These are phyloP conservation scores for Phylloporus rhodoxanthus DNA, from an alignment of 768 basidiomycete genomes.

Conservation along the genomic window DNA sequence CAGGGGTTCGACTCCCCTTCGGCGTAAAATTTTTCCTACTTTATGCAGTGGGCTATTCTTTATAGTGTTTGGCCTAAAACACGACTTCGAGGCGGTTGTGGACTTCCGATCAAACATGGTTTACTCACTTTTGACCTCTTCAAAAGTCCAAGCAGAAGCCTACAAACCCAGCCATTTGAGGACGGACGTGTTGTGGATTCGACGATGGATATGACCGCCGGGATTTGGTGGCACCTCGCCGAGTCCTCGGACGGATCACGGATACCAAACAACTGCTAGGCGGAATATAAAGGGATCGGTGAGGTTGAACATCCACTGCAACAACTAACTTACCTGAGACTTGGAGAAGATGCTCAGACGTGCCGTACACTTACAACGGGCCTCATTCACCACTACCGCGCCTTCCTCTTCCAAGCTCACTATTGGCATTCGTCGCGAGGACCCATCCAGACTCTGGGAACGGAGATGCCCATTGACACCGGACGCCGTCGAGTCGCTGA, in stretches of 20 bases:
- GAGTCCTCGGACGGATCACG: conserved; percentile 7
- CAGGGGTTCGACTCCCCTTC: conserved; percentile 76
- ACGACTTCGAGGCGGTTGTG: no score
- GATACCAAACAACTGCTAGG: neutral
- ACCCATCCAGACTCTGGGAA: conserved; percentile 80
- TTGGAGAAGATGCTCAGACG: conserved; percentile 15
- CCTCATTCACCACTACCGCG: conserved; percentile 18
- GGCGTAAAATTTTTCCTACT: conserved; percentile 26
- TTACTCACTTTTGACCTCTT: neutral
- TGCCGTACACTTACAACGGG: conserved; percentile 15
- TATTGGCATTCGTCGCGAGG: conserved; percentile 68
- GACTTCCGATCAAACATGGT: neutral
- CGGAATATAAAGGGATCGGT: neutral
- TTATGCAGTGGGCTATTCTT: no score
- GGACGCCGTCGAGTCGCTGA: conserved; percentile 56
- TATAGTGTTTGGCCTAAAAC: no score
- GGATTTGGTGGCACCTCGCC: neutral
- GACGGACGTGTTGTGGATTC: neutral
- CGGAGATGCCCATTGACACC: conserved; percentile 81
- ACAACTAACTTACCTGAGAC: neutral
- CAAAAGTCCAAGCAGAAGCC: neutral
- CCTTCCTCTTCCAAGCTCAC: conserved; percentile 31
- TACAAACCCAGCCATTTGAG: neutral
- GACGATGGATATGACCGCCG: neutral
- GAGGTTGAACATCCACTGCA: neutral